Base-by-base conservation (phyloP, 768 basidiomycete genomes). In the Multifurca ochricompacta region DNA sequence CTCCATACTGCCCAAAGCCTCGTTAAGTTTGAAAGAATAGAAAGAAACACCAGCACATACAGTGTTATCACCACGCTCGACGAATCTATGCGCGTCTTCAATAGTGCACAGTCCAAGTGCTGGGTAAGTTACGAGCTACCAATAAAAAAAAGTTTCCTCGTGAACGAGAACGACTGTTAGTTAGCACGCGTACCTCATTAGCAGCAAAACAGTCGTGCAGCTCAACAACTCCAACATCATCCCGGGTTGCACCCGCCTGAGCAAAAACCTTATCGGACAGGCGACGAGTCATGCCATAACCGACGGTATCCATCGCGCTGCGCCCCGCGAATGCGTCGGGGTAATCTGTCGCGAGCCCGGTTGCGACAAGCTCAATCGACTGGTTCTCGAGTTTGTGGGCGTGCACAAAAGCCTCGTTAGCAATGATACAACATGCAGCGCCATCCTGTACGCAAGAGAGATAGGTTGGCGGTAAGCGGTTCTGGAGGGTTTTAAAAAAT, bases 141-240 rank as follows among this genome's bases (percentile, higher is more conserved):
- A 30, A 35, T 37, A 27, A 10, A 34, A 31, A 25, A 44, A 14
- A 32, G 37, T 35, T 28, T 5, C 35, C 1, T 23, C 23, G 28
- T 2, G 37, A 4, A 34, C 4, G 14, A 35, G 13, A 9, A 14
- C 8, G 3, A 14, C 18, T 19, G 31, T 36, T 39, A 28, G 36
- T 35, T 14, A 19, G 9, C 1, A 59, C 70, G n/a, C n/a, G 10
- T 61, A 82, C 88, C 75, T 91, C 87, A 63, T 90, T 87, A 9
- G 85, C 75, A 53, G 87, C 77, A 66, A 91, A 92, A 65, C 91
- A 92, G 62, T 92, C 90, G 56, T 92, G 90, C 7, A 92, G 73
- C 65, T 93, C 91, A 6, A 92, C 70, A 0, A 91, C 87, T n/a
- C 86, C 86, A 13, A 92, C 83, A 53, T 85, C 76, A 54, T 87